Conservation (phyloP, 345 rosid genomes). For the Hibiscus trionum region DNA sequence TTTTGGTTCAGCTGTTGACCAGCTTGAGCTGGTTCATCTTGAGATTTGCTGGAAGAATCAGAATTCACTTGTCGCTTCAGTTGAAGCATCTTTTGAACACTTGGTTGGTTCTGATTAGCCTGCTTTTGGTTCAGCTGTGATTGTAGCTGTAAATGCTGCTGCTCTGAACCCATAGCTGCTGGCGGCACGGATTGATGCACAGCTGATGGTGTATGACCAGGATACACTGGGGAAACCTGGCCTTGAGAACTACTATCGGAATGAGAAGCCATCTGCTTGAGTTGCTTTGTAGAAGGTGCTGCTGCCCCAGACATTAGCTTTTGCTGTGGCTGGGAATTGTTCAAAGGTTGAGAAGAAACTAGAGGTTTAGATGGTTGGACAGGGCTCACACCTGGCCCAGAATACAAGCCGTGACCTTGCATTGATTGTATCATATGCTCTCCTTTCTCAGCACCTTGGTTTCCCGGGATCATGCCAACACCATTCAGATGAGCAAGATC, state of each 20-base stretch:
- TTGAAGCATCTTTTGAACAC: constrained; percentile 49
- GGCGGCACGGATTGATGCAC: constrained; percentile 45
- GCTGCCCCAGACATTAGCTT: constrained; percentile 42
- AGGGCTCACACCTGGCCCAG: constrained; percentile 45
- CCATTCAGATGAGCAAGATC: constrained; percentile 79
- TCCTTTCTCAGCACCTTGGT: constrained; percentile 63
- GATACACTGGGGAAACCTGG: constrained; percentile 41
- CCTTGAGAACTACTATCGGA: constrained; percentile 52
- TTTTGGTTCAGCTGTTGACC: constrained; percentile 24
- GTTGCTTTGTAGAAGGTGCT: constrained; percentile 38
- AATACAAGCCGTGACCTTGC: constrained; percentile 56
- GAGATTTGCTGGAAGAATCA: constrained; percentile 46
- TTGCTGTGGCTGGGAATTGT: constrained; percentile 50
- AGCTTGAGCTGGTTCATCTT: not conserved
- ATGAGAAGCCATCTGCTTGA: constrained; percentile 54
- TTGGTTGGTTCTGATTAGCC: constrained; percentile 42
- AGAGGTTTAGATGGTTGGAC: constrained; percentile 57
- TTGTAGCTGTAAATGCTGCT: constrained; percentile 26
- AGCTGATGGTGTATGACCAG: constrained; percentile 36
- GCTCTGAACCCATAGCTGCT: constrained; percentile 25
- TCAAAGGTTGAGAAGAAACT: constrained; percentile 45
- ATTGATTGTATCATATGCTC: constrained; percentile 47
- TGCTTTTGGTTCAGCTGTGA: constrained; percentile 49
- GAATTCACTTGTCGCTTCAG: constrained; percentile 46
- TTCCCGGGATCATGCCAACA: constrained; percentile 41